Percentiles rank a stretch among this genome's conserved stretches.
phyloP scores from a whole-genome alignment of 148 eudicot species.

The Rhododendron kiyosumense region DNA sequence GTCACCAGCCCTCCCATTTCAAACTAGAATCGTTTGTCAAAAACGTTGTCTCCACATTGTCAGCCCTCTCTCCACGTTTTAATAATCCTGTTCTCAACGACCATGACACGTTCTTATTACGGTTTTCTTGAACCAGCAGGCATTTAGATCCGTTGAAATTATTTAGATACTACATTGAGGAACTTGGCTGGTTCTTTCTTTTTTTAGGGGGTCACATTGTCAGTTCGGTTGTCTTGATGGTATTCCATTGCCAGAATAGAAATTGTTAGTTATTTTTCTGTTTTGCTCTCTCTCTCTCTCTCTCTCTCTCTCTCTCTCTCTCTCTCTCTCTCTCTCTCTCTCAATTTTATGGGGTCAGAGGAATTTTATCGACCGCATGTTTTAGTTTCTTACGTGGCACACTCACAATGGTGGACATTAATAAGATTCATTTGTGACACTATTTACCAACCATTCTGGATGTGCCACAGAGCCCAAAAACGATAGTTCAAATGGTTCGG shows the following conservation, averaged over 20 bases:
- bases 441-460: no score
- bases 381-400: background rate
- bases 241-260: background rate
- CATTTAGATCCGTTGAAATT: background rate
- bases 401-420: no score
- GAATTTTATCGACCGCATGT: background rate
- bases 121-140: background rate
- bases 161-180: background rate
- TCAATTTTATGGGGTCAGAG: background rate
- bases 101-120: background rate
- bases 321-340: no score
- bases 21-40: background rate
- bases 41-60: no score
- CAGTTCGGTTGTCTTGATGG: background rate
- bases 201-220: background rate
- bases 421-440: no score
- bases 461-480: no score
- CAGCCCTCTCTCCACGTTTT: no score
- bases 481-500: no score
- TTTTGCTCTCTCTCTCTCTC: background rate
- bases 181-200: background rate
- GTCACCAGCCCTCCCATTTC: background rate
- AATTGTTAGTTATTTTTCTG: background rate
- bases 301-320: no score
- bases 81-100: no score